Base-by-base conservation (phyloP, 176 grass and related monocot species). In the Guadua angustifolia region DNA sequence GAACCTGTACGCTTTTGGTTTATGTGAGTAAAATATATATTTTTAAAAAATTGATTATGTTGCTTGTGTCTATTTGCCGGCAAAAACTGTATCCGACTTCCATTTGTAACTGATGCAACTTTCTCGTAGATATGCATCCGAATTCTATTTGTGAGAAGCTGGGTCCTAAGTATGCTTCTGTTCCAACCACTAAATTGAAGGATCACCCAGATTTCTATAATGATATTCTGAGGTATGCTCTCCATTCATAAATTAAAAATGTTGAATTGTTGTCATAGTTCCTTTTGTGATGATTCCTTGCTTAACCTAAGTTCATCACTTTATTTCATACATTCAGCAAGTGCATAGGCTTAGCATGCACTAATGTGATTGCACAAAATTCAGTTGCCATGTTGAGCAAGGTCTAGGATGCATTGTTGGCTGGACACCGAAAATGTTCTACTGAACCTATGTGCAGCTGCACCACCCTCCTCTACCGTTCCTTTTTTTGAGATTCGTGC, bases 1-100 rank as follows among this genome's bases (percentile, higher is more conserved):
- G 85, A 89, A 95, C 52, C 82, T 99, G 45, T 99, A 95, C 10
- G 96, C 96, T 82, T 99, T 99, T 86, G 96, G 96, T 82, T 85
- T 99, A 94, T 99, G 96, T 99, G 71, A 99, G 96, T 90, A 33
- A 61, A 59, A 61, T 58, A 21, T 58, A 21, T 59, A 35, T 29
- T 21, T 56, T 73, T 51, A 2, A 15, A 73, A 26, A 47, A 39
- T 65, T 22, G n/a, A 44, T 67, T 80, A 0, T 61, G n/a, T 79
- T 84, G 42, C 33, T 49, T 49, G 10, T 85, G 40, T 55, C 50
- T 25, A 24, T 73, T 82, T 74, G 2, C 43, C 18, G 21, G 19
- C 15, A 26, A 67, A 47, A 83, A 25, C 21, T 60, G 35, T 78
- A 59, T 62, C 45, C 9, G 10, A 71, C n/a, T 39, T 43, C 29